Percentiles rank a stretch among this genome's conserved stretches.
phyloP scores from a whole-genome alignment of 73 alveolate species.

The Uronychia binucleata region DNA sequence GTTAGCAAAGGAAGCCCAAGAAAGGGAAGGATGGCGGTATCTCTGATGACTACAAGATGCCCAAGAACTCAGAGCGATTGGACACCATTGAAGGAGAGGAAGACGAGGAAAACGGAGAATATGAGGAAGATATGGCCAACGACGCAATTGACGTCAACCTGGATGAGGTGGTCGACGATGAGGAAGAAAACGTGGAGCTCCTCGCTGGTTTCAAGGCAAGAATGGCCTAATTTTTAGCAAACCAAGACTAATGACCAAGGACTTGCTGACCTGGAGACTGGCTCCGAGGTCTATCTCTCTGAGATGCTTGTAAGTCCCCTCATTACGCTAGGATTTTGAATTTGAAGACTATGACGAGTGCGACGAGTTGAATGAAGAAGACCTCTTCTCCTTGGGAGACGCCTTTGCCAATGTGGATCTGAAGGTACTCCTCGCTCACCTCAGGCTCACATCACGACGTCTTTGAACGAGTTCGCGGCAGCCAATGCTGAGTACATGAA shows the following conservation, averaged over 20 bases:
- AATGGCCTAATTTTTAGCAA: neutral
- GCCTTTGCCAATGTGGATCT: conserved; percentile 75
- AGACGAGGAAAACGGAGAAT: conserved; percentile 69
- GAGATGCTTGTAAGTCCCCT: conserved; percentile 77
- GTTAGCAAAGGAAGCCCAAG: conserved; percentile 65
- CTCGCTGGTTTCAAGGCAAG: conserved; percentile 34
- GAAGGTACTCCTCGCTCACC: conserved; percentile 45
- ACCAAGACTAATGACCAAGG: conserved; percentile 93
- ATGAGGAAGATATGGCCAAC: conserved; percentile 52
- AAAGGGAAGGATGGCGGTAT: conserved; percentile 50
- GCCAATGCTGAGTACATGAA: conserved; percentile 80
- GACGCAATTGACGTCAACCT: conserved; percentile 79
- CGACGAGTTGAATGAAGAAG: conserved; percentile 95
- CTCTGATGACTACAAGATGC: conserved; percentile 54
- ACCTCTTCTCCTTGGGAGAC: conserved; percentile 82
- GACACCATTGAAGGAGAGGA: conserved; percentile 78
- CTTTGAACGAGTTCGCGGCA: conserved; percentile 68
- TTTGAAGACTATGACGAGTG: conserved; percentile 96
- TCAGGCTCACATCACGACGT: conserved; percentile 70
- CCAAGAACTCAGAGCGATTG: conserved; percentile 55
- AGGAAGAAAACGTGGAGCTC: conserved; percentile 73
- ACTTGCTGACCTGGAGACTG: conserved; percentile 95
- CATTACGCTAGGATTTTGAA: conserved; percentile 78
- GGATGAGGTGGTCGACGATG: conserved; percentile 84
- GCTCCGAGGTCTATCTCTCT: conserved; percentile 93